Conservation (phyloP, 805 yeast species). For the Spathaspora girioi region DNA sequence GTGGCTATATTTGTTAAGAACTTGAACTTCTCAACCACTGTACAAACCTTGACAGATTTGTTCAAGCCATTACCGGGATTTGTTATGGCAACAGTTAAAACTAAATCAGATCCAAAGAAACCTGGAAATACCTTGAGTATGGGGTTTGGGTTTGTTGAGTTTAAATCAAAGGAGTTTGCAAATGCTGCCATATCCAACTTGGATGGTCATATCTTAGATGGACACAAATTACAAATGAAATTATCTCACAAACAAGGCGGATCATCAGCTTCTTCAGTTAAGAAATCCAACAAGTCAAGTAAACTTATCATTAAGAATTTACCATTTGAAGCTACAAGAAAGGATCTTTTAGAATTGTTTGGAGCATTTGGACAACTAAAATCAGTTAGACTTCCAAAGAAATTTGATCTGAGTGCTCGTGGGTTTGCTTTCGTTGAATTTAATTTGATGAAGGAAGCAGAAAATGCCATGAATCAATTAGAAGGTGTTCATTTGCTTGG, state of each 20-base stretch:
- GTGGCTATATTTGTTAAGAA: conserved; percentile 90
- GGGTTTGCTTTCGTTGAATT: conserved; percentile 98
- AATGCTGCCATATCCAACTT: conserved; percentile 65
- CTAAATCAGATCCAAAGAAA: conserved; percentile 81
- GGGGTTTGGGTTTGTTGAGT: conserved; percentile 98
- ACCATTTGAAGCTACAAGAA: conserved; percentile 93
- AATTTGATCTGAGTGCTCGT: conserved; percentile 90
- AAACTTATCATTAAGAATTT: conserved; percentile 93
- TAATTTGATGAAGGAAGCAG: conserved; percentile 82
- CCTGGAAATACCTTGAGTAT: conserved; percentile 70
- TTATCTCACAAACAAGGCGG: conserved; percentile 73
- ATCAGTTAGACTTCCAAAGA: conserved; percentile 93
- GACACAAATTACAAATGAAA: conserved; percentile 87
- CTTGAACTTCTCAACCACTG: conserved; percentile 78
- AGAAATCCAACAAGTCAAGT: conserved; percentile 37
- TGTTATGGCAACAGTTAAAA: conserved; percentile 75
- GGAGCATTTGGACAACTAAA: conserved; percentile 93
- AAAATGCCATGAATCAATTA: conserved; percentile 86
- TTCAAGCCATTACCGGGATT: conserved; percentile 79
- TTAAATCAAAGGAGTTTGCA: conserved; percentile 75
- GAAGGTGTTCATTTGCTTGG: conserved; percentile 97
- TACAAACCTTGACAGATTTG: conserved; percentile 48
- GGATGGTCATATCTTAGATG: conserved; percentile 79
- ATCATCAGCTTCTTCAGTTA: conserved; percentile 17
- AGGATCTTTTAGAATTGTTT: conserved; percentile 88